A percentile compares a stretch with the other conserved stretches of the same genome.
phyloP scores from a whole-genome alignment of 371 early-diverging fungal genomes.

The Mucor mucedo region DNA sequence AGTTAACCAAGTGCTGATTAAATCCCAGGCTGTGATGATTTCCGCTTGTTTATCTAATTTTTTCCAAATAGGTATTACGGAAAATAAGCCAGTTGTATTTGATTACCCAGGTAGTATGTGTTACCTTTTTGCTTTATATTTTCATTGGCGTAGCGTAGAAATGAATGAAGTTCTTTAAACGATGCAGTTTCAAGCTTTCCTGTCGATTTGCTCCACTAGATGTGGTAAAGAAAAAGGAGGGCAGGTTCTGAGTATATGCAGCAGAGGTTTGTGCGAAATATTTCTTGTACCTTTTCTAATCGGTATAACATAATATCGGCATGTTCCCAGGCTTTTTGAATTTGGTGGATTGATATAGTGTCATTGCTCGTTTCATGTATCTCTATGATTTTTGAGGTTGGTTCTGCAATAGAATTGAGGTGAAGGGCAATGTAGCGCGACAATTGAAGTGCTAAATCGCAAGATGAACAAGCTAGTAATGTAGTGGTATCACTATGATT shows the following conservation, averaged over 20 bases:
- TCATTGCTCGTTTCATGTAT: not conserved
- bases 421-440: not conserved
- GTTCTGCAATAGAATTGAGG: not conserved
- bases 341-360: not conserved
- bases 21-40: not conserved
- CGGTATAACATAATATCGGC: not conserved
- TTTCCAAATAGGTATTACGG: not conserved
- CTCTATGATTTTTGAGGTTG: not conserved
- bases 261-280: too few species aligned
- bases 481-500: constrained; percentile 11
- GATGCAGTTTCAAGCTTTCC: not conserved
- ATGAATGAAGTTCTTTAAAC: not conserved
- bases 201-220: not conserved
- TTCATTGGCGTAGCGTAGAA: not conserved
- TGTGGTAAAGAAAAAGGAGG: not conserved
- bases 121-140: not conserved
- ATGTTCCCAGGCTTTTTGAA: not conserved
- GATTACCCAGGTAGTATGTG: too few species aligned
- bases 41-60: not conserved
- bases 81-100: not conserved
- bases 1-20: constrained; percentile 4
- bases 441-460: constrained; percentile 9
- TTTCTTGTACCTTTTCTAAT: constrained; percentile 1
- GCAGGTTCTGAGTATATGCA: not conserved
- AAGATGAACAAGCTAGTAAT: constrained; percentile 16